phyloP scores from a whole-genome alignment of 306 rosid species.

The Lotus japonicus region DNA sequence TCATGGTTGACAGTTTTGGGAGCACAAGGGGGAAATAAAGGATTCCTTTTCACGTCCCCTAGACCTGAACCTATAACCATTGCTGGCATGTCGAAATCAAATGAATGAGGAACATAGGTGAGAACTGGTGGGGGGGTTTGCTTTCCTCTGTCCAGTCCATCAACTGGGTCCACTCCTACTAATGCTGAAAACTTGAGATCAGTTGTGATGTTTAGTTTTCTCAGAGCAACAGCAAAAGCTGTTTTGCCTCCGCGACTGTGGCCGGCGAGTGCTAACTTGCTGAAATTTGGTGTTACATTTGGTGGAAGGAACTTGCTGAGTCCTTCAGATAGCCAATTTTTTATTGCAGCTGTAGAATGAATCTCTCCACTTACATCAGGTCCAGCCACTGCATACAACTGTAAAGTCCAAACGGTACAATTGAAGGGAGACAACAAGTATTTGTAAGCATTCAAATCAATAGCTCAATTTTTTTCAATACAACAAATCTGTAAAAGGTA shows the following conservation, averaged over 20 bases:
- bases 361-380: constrained; percentile 59
- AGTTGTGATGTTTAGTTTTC: constrained; percentile 28
- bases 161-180: constrained; percentile 87
- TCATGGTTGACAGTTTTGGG: constrained; percentile 77
- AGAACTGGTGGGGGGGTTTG: constrained; percentile 88
- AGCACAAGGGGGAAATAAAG: constrained; percentile 72
- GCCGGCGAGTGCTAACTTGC: constrained; percentile 59
- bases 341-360: constrained; percentile 47
- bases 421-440: background rate
- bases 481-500: no score
- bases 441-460: no score
- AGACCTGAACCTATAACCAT: constrained; percentile 68
- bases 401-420: constrained; percentile 4
- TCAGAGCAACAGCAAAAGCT: constrained; percentile 66
- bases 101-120: constrained; percentile 57
- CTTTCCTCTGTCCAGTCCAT: constrained; percentile 64
- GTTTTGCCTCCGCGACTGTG: constrained; percentile 91
- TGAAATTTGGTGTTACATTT: constrained; percentile 39
- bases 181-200: constrained; percentile 58
- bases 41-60: constrained; percentile 53
- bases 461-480: no score
- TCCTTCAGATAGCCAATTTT: constrained; percentile 61
- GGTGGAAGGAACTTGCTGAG: constrained; percentile 47
- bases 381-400: constrained; percentile 65
- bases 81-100: constrained; percentile 49